Base-by-base conservation (phyloP, 192 early-diverging fungal species). In the Mortierella antarctica region DNA sequence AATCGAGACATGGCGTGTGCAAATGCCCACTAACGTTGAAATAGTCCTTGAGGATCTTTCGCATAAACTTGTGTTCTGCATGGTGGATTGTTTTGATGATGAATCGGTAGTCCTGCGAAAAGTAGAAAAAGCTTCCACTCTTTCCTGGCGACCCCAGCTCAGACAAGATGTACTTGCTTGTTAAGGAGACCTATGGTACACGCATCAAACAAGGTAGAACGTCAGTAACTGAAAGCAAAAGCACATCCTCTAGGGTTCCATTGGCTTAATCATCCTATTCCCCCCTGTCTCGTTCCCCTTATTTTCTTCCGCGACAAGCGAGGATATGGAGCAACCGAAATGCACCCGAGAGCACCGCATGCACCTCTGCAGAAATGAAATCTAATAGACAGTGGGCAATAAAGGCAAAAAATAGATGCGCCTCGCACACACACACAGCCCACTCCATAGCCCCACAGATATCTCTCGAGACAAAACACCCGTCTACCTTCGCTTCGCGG, bases 21-120 rank as follows among this genome's bases (percentile, higher is more conserved):
- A 56, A n/a, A 46, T 23, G 31, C 31, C 31, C 31, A 67, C 65
- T 65, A 82, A 91, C 92, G 74, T 94, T 90, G 81, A 94, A 95
- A 85, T 99, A 99, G 57, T 96, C 77, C 57, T 89, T 90, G 67
- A 99, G 85, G 53, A 98, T 92, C 67, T 91, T 89, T 44, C 92
- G 88, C 89, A 98, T 90, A 73, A 96, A 96, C 84, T 96, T 95
- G 85, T 99, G 97, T 75, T 99, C 97, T 8, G 93, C 88, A 72
- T 92, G 92, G 82, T 96, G 95, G 68, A 98, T 96, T 2, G 98
- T 98, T 74, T 99, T 99, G 89, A 99, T 99, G 74, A 99, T 99
- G 83, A 96, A 98, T 13, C 96, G 91, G 83, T 96, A 98, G 88
- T 99, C 98, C 65, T 95, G 91, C 42, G 96, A 97, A 85, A 95